Evolutionary conservation across 1,284 basidiomycete species (phyloP).

Genomic region (Apiotrichum porosum): DNA sequence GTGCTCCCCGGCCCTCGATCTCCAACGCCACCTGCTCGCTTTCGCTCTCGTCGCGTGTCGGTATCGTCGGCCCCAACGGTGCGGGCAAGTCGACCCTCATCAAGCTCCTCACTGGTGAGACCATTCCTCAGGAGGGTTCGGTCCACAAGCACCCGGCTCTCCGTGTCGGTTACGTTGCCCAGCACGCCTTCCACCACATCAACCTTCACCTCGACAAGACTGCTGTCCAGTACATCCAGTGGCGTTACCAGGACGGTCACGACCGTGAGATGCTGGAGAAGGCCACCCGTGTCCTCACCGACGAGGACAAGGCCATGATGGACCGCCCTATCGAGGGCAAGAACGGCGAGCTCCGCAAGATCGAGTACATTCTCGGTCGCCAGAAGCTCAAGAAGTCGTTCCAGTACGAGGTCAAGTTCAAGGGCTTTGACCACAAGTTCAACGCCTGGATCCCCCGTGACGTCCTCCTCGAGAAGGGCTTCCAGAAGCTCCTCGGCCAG

Average conservation of each 20-base stretch:
- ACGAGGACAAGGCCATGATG: conserved; percentile 75
- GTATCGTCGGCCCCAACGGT: conserved; percentile 93
- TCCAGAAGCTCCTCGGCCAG: conserved; percentile 84
- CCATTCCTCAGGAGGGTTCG: conserved; percentile 82
- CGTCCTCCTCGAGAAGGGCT: conserved; percentile 80
- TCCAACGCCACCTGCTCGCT: conserved; percentile 86
- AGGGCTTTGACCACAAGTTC: conserved; percentile 79
- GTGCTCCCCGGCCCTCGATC: conserved; percentile 74
- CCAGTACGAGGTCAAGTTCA: conserved; percentile 97
- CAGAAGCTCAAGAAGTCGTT: conserved; percentile 96
- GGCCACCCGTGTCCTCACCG: conserved; percentile 80
- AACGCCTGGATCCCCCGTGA: conserved; percentile 95
- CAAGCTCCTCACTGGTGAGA: conserved; percentile 90
- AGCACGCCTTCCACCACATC: conserved; percentile 95
- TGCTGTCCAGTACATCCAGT: conserved; percentile 92
- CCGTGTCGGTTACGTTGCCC: conserved; percentile 95
- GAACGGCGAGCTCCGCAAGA: conserved; percentile 84
- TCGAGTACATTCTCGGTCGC: conserved; percentile 83
- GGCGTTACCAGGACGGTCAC: conserved; percentile 98
- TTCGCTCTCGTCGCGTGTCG: conserved; percentile 86
- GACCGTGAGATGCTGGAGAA: conserved; percentile 95
- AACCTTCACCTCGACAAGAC: conserved; percentile 93
- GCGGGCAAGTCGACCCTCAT: conserved; percentile 84
- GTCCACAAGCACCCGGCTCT: conserved; percentile 95
- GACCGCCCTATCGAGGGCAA: conserved; percentile 87